Evolutionary conservation across 208 protist genomes (phyloP).

Genomic region (Trypanosoma boissoni): DNA sequence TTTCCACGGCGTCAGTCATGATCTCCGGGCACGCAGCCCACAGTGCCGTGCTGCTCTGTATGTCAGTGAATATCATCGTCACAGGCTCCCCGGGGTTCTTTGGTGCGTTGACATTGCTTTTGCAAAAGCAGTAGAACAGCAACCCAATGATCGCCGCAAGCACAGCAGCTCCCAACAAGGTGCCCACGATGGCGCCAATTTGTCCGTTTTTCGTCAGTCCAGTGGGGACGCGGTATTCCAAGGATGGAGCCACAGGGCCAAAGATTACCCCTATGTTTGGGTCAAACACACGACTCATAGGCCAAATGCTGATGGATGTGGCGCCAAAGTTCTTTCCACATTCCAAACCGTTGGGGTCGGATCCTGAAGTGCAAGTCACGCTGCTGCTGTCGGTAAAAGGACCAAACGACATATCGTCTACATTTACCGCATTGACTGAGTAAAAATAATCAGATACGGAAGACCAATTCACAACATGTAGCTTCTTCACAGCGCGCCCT

Average conservation of each 20-base stretch:
- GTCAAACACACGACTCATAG: constrained; percentile 28
- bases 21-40: constrained; percentile 45
- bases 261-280: neutral
- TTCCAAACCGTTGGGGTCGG: neutral
- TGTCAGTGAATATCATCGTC: constrained; percentile 68
- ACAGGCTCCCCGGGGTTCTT: constrained; percentile 31
- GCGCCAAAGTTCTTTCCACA: constrained; percentile 55
- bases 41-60: constrained; percentile 68
- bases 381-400: constrained; percentile 1
- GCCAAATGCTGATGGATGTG: constrained; percentile 27
- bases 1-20: constrained; percentile 54
- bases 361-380: constrained; percentile 2
- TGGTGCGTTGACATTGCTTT: constrained; percentile 32
- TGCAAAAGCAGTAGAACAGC: constrained; percentile 16
- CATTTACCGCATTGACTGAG: constrained; percentile 10
- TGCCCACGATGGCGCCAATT: neutral
- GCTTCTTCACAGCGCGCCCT: constrained; percentile 3
- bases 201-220: neutral
- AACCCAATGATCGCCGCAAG: neutral
- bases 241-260: neutral
- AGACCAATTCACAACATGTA: constrained; percentile 18
- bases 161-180: neutral
- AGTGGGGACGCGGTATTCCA: neutral
- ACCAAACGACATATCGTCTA: constrained; percentile 29
- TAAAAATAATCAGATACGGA: constrained; percentile 26